Base-by-base conservation (phyloP, 345 rosid genomes). In the Arabidopsis suecica region DNA sequence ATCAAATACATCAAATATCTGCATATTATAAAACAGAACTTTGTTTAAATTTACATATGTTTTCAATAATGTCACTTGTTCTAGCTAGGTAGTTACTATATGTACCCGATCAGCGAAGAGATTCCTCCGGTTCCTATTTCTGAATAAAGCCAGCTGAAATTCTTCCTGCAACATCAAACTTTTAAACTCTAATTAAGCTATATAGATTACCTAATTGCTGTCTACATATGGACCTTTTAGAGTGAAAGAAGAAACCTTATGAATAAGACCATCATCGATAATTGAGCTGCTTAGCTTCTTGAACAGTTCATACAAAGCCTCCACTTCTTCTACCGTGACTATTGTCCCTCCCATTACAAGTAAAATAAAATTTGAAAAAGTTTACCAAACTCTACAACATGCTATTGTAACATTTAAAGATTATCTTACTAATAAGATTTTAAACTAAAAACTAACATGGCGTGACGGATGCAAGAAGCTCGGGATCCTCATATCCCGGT, bases 81-180 rank as follows among this genome's bases (percentile, higher is more conserved):
- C 30, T 13, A 12, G 37, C 37, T 18, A 41, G 14, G 13, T 36
- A 38, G 12, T 1, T 6, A 25, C 22, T 34, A 10, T 47, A 71
- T 75, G 12, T 51, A 95, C 99, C 91, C 97, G 88, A 80, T 95
- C 97, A 0, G 97, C 91, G 20, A 91, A 95, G 61, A 95, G 97
- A 64, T 91, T 95, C 80, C 62, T 86, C 71, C 58, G 80, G 65
- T 89, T 86, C 76, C 78, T 83, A 82, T 85, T 95, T 84, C 87
- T 86, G 82, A 95, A 89, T 32, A 95, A 90, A 45, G 99, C 99
- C 56, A 95, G 83, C 76, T 91, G 96, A 72, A 95, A 86, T 60
- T 95, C 99, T 81, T 91, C 97, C 97, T 95, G 83, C 49, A 41
- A 69, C 3, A 74, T 23, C 47, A 59, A 33, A 40, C 2, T 22